A percentile compares a stretch with the other conserved stretches of the same genome.
Conservation (phyloP, 225 moss, liverwort and hornwort species). For the Polytrichum formosum region DNA sequence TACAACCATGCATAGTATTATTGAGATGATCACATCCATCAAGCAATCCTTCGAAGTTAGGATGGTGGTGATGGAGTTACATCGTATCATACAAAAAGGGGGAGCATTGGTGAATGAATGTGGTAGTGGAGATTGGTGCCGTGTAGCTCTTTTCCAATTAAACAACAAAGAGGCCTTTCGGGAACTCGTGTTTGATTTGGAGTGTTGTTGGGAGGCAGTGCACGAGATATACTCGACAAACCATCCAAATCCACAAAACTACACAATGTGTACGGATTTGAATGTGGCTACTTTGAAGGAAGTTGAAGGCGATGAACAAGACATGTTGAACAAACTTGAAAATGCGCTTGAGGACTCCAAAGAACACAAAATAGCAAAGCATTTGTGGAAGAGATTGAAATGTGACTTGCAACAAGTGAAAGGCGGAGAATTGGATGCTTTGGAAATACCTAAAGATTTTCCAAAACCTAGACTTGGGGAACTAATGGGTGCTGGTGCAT, state of each 20-base stretch:
- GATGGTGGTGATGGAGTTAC: too few species aligned
- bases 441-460: background rate
- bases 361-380: conserved; percentile 25
- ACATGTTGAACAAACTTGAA: background rate
- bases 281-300: background rate
- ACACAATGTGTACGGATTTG: background rate
- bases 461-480: background rate
- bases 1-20: too few species aligned
- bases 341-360: background rate
- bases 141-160: too few species aligned
- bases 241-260: too few species aligned
- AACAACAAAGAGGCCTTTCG: too few species aligned
- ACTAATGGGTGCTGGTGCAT: background rate
- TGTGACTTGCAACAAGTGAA: conserved; percentile 12
- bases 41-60: too few species aligned
- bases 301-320: background rate
- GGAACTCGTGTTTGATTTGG: too few species aligned
- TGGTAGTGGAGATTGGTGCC: too few species aligned
- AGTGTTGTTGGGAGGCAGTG: too few species aligned
- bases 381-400: conserved; percentile 25
- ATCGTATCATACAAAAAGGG: too few species aligned
- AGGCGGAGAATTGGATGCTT: background rate
- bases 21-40: too few species aligned
- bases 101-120: background rate
- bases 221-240: too few species aligned